Base-by-base conservation (phyloP, 352 stramenopile genomes). In the Globisporangium orthogonon region DNA sequence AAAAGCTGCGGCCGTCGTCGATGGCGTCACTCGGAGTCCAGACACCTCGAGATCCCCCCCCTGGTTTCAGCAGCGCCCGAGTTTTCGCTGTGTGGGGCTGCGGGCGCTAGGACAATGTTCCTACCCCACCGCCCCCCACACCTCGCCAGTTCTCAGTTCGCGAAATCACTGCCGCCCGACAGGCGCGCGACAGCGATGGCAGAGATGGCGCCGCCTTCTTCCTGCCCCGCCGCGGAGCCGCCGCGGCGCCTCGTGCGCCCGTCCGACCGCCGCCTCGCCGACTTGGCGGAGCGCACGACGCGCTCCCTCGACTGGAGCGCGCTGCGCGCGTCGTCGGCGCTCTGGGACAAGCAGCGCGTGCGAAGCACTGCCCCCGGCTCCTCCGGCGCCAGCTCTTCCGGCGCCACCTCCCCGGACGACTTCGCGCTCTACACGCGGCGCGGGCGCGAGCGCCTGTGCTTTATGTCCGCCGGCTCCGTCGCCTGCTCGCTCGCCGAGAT, bases 401-500 rank as follows among this genome's bases (percentile, higher is more conserved):
- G n/a, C n/a, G n/a, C n/a, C n/a, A n/a, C n/a, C n/a, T n/a, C n/a
- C n/a, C n/a, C n/a, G n/a, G n/a, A 58, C 30, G 54, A 54, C 9
- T 52, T 68, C 30, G 62, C 59, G 23, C 54, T 79, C 29, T 67
- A 58, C 52, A 74, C 65, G 11, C 58, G 71, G 28, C 54, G 50
- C 13, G 61, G 49, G 3, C 47, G 54, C 51, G 63, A 78, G 49
- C 57, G 49, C 10, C 73, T 62, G 10, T 54, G 64, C 23, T 66
- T 81, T n/a, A 69, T 64, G 31, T 54, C 70, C 5, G 69, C 62
- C 0, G 64, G 51, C 15, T 52, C 70, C 44, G 72, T 84, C 18
- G 58, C 67, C 37, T 77, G 71, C 49, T 78, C 69, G 1, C 40
- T 76, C 43, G 62, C 58, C 18, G 74, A 84, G 50, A 77, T 84